phyloP scores from a whole-genome alignment of 345 rosid species.

The Punica granatum region DNA sequence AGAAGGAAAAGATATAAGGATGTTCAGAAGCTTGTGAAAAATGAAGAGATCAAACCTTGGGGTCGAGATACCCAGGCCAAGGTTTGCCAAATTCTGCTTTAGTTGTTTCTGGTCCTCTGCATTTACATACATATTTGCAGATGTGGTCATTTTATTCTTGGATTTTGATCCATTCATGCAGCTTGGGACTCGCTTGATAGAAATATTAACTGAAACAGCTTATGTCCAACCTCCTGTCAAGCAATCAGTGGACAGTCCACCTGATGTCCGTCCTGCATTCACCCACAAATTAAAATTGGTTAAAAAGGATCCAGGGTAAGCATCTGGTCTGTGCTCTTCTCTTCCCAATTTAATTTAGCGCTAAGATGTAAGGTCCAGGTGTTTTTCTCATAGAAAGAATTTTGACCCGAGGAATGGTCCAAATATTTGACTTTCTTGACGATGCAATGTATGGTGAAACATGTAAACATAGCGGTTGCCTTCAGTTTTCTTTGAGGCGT shows the following conservation, averaged over 20 bases:
- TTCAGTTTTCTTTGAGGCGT: neutral
- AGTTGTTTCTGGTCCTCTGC: conserved; percentile 1
- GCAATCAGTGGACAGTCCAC: conserved; percentile 61
- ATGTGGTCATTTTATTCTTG: neutral
- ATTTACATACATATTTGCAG: neutral
- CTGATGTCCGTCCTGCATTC: conserved; percentile 91
- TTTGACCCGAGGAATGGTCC: neutral
- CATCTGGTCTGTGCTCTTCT: conserved; percentile 1
- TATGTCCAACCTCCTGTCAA: conserved; percentile 73
- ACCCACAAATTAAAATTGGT: conserved; percentile 58
- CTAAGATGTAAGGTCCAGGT: neutral
- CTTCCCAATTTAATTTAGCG: neutral
- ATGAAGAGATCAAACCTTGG: conserved; percentile 73
- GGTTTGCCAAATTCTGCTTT: conserved; percentile 36
- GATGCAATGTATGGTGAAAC: neutral
- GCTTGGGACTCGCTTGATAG: conserved; percentile 86
- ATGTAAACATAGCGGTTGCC: neutral
- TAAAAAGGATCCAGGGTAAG: conserved; percentile 56
- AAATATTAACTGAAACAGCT: conserved; percentile 73
- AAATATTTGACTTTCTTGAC: neutral
- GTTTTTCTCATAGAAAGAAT: neutral
- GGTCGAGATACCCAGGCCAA: conserved; percentile 79
- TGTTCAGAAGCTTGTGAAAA: conserved; percentile 61
- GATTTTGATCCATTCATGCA: conserved; percentile 25
- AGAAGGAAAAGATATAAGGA: conserved; percentile 55